Base-by-base conservation (phyloP, 2,329 filamentous ascomycete species). In the Xylaria sp. region DNA sequence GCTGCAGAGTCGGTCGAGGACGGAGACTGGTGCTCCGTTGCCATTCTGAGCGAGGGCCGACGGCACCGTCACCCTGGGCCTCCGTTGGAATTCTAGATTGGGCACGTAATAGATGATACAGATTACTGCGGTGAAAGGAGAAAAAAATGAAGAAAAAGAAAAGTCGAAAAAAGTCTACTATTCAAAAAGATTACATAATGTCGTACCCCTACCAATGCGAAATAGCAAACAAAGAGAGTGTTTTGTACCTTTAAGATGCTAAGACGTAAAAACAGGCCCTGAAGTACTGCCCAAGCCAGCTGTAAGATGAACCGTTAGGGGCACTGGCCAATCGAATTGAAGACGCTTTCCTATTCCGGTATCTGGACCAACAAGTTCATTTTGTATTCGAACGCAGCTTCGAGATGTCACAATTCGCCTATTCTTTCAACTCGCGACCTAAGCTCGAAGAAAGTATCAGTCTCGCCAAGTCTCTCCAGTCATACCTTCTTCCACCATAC, bases 1-100 rank as follows among this genome's bases (percentile, higher is more conserved):
- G 20, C 46, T 46, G 12, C 18, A n/a, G 52, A 8, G 25, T 33
- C 49, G 20, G 33, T 54, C 20, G 36, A 60, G 20, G 61, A 25
- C 68, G 66, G 68, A 71, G 62, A 63, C 9, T 68, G 3, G 52
- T 66, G 62, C 43, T 71, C 66, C 66, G 68, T 33, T 20, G 36
- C 68, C 55, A 66, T 60, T 66, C 62, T 61, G 13, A 60, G 66
- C 48, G 25, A 57, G 18, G 41, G 31, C 28, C 3, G 13, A 15
- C 28, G 41, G 41, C 4, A 25, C 41, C 15, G 15, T 31, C 20
- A 3, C 41, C 60, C 48, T n/a, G 31, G 33, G 64, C n/a, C 52
- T 33, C 31, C 13, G 52, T 28, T 48, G 18, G 23, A 18, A n/a
- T 52, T 58, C 33, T 13, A 20, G 52, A 39, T 39, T 8, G 36